A percentile compares a stretch with the other conserved stretches of the same genome.
Evolutionary conservation across 805 yeast genomes (phyloP).

Genomic region (Starmerella vaccinii): DNA sequence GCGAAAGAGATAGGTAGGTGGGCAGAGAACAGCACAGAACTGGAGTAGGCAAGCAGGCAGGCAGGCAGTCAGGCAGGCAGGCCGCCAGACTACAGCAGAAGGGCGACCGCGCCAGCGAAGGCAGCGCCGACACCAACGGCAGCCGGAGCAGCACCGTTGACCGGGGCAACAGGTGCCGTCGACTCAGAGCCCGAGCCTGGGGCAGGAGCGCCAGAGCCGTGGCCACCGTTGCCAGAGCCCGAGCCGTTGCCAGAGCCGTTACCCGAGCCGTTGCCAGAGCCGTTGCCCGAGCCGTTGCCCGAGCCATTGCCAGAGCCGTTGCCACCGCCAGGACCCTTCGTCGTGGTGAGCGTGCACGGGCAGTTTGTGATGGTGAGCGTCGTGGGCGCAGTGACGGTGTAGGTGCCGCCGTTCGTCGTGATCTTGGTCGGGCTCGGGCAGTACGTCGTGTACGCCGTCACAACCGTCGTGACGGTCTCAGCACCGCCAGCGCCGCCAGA

Average conservation of each 20-base stretch:
- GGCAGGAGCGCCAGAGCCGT: neutral
- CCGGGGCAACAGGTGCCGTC: neutral
- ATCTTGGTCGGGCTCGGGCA: conserved; percentile 8
- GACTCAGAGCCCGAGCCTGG: neutral
- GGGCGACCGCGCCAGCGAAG: conserved; percentile 2
- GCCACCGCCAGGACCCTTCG: neutral
- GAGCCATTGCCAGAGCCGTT: neutral
- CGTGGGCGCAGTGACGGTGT: conserved; percentile 12
- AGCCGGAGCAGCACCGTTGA: neutral
- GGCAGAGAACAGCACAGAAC: neutral
- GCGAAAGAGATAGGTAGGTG: neutral
- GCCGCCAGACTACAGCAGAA: conserved; percentile 1
- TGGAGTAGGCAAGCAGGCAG: neutral
- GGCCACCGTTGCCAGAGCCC: neutral
- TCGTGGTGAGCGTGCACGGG: conserved; percentile 16
- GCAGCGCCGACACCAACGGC: conserved; percentile 1
- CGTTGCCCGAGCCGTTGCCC: neutral
- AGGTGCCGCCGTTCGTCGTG: conserved; percentile 8
- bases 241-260: neutral
- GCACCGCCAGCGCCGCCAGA: neutral
- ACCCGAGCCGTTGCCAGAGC: neutral
- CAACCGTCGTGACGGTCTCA: conserved; percentile 2
- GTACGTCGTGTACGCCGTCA: conserved; percentile 3
- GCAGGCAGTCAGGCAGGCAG: neutral
- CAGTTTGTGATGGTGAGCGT: conserved; percentile 20